Conservation (phyloP, 2,329 filamentous ascomycete species). For the Diaporthe destruens region DNA sequence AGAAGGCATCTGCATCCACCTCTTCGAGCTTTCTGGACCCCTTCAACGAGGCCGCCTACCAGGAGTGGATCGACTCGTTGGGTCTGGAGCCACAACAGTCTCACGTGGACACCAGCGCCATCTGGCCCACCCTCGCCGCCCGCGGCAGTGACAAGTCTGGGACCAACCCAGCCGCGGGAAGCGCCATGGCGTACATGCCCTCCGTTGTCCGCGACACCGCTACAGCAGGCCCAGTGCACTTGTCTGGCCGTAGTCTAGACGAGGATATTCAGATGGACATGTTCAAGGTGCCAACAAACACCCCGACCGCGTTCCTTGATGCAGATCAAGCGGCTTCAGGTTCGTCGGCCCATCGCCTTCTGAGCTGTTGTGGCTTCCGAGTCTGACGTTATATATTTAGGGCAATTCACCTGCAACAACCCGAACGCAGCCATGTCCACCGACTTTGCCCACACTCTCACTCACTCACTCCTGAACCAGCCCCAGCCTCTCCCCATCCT, state of each 20-base stretch:
- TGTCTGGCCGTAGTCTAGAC: slow-evolving; percentile 49
- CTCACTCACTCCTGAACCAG: slow-evolving; percentile 63
- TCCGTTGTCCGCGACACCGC: slow-evolving; percentile 40
- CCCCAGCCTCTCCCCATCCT: slow-evolving; percentile 53
- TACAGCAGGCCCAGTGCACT: slow-evolving; percentile 46
- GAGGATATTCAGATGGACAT: slow-evolving; percentile 50
- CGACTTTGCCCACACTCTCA: slow-evolving; percentile 58
- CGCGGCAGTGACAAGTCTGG: slow-evolving; percentile 46
- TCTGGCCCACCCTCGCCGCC: slow-evolving; percentile 39
- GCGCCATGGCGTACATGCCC: slow-evolving; percentile 58
- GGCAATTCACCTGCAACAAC: slow-evolving; percentile 42
- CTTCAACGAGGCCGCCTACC: slow-evolving; percentile 46
- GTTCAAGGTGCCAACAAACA: slow-evolving; percentile 58
- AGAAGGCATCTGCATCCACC: slow-evolving; percentile 36
- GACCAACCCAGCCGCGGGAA: slow-evolving; percentile 58
- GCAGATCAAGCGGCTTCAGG: slow-evolving; percentile 15
- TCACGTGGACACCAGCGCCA: slow-evolving; percentile 34
- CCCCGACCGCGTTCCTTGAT: slow-evolving; percentile 50
- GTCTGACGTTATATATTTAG: slow-evolving; percentile 16
- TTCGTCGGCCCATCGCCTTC: slow-evolving; percentile 30
- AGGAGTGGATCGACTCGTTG: slow-evolving; percentile 46
- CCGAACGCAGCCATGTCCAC: slow-evolving; percentile 48
- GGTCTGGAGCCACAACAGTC: slow-evolving; percentile 20
- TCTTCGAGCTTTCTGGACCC: slow-evolving; percentile 47
- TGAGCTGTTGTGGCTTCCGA: neutral